A percentile compares a stretch with the other conserved stretches of the same genome.
Conservation (phyloP, 352 stramenopile species). For the Pythium brassicae region DNA sequence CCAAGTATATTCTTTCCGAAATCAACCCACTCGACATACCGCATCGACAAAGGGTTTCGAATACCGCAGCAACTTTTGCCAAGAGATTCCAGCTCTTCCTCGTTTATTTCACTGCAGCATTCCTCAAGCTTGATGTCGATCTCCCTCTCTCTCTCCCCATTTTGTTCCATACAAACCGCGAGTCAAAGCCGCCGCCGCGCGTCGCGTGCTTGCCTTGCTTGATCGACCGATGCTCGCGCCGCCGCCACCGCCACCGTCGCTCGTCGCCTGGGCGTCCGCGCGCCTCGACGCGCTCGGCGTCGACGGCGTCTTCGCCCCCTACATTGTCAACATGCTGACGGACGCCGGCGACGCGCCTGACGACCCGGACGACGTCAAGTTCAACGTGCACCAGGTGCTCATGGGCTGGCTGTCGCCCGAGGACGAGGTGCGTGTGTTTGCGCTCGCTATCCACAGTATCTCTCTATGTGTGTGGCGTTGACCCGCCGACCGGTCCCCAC, state of each 20-base stretch:
- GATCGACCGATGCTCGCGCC: constrained; percentile 9
- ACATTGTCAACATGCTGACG: constrained; percentile 76
- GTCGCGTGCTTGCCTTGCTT: too few relatives aligned
- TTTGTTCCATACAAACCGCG: background rate
- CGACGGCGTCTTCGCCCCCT: constrained; percentile 80
- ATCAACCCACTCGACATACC: too few relatives aligned
- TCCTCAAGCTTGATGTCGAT: too few relatives aligned
- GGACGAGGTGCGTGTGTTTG: constrained; percentile 43
- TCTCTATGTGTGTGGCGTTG: background rate
- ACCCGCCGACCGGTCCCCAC: too few relatives aligned
- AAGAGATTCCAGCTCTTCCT: too few relatives aligned
- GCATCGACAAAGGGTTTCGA: too few relatives aligned
- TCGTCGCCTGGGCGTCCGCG: constrained; percentile 64
- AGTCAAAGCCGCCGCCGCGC: background rate
- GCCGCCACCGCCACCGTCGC: constrained; percentile 32
- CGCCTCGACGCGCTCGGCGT: constrained; percentile 68
- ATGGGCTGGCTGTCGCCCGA: constrained; percentile 80
- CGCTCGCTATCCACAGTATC: background rate
- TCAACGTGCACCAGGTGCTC: constrained; percentile 78
- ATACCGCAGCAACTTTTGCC: too few relatives aligned
- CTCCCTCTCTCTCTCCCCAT: too few relatives aligned
- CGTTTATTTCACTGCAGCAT: too few relatives aligned
- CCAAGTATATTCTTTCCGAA: background rate
- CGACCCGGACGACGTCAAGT: constrained; percentile 55
- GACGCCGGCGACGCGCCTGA: constrained; percentile 20